Evolutionary conservation across 306 rosid genomes (phyloP).

Genomic region (Sesbania bispinosa): DNA sequence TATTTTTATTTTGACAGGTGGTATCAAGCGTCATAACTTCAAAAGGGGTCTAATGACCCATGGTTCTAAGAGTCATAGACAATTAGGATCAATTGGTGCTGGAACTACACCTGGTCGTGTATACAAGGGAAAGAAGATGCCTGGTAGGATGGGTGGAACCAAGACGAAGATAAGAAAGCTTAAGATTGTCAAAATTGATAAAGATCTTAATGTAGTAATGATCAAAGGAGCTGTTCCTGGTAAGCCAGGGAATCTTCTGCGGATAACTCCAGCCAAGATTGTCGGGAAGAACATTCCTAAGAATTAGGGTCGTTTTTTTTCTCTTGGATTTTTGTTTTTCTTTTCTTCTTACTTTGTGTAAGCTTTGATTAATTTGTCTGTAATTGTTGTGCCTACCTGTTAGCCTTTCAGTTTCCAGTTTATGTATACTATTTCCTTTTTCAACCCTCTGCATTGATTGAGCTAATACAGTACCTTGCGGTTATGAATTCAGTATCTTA

Average conservation of each 20-base stretch:
- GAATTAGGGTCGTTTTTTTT: slow-evolving; percentile 31
- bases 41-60: slow-evolving; percentile 86
- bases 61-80: slow-evolving; percentile 96
- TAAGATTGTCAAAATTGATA: slow-evolving; percentile 86
- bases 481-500: neutral
- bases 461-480: neutral
- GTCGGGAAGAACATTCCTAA: slow-evolving; percentile 94
- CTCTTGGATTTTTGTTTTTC: too few relatives aligned
- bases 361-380: neutral
- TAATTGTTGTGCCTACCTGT: neutral
- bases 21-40: slow-evolving; percentile 85
- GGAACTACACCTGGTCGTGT: slow-evolving; percentile 96
- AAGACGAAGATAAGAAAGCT: slow-evolving; percentile 86
- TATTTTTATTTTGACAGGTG: slow-evolving; percentile 44
- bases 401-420: neutral
- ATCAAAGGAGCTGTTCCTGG: slow-evolving; percentile 97
- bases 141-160: slow-evolving; percentile 98
- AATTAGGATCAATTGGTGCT: slow-evolving; percentile 88
- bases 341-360: neutral
- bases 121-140: slow-evolving; percentile 95
- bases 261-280: slow-evolving; percentile 92
- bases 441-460: neutral
- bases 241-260: slow-evolving; percentile 91
- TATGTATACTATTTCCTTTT: neutral
- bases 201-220: slow-evolving; percentile 80